These are phyloP conservation scores for Rhododendron williamsianum DNA, from an alignment of 148 eudicot species.

Conservation along the genomic window DNA sequence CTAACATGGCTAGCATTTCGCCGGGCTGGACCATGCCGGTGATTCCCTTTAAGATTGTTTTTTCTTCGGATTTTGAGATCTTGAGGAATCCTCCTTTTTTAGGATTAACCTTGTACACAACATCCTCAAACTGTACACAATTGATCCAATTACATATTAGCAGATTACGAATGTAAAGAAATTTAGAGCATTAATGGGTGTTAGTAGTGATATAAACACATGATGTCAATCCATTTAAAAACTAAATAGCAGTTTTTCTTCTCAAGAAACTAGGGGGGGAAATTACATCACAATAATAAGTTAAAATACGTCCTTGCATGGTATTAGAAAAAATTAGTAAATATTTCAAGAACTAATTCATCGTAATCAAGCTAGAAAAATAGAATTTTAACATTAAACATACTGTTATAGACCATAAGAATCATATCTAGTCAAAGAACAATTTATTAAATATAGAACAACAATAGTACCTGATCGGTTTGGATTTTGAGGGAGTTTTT, in stretches of 20 bases:
- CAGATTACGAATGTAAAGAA: not conserved
- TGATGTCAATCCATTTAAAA: not conserved
- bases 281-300: not conserved
- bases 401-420: not conserved
- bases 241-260: not conserved
- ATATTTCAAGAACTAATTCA: not conserved
- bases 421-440: too few species aligned
- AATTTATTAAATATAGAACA: too few species aligned
- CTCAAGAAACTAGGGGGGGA: not conserved
- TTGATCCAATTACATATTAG: not conserved
- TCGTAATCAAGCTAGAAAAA: not conserved
- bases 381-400: not conserved
- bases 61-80: slow-evolving; percentile 29
- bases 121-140: slow-evolving; percentile 57
- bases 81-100: slow-evolving; percentile 15
- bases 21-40: slow-evolving; percentile 66
- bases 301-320: not conserved
- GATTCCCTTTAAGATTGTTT: slow-evolving; percentile 56
- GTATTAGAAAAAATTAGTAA: not conserved
- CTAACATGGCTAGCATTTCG: slow-evolving; percentile 86
- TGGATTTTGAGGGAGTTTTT: too few species aligned
- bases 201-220: not conserved
- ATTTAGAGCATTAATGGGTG: not conserved
- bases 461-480: not conserved
- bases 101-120: slow-evolving; percentile 48